Base-by-base conservation (phyloP, 768 basidiomycete species). In the Fomitopsis pulvina region DNA sequence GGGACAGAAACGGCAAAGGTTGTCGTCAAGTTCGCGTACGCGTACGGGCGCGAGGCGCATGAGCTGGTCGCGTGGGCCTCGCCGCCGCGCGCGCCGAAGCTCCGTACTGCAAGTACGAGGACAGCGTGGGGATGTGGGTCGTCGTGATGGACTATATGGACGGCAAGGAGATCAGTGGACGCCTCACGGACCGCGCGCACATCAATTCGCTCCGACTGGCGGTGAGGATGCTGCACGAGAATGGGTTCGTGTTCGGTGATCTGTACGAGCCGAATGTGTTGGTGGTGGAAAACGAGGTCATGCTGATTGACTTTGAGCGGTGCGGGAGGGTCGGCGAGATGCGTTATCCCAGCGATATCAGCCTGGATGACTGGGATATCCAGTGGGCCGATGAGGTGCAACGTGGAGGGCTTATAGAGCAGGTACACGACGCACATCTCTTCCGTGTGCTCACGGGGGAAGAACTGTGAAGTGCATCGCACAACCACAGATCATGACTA, bases 211-310 rank as follows among this genome's bases (percentile, higher is more conserved):
- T 57, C 41, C 30, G 47, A 12, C 11, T 26, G 16, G 59, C 54
- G 11, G 37, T 58, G 12, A 9, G 12, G 21, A 11, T 49, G 32
- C 46, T 63, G 38, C 61, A 63, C 43, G 26, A 14, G 8, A 7
- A 40, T 1, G 41, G 50, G 42, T 48, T 66, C 24, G 67, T 66
- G 30, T 65, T 62, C 55, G 66, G 64, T 18, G 66, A 66, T 53
- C 57, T 68, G 41, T 59, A 64, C 20, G 45, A 46, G 16, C 53
- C 62, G 44, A 63, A 66, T 52, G 53, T 65, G 39, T 40, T 67
- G 47, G 40, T 54, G 24, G 25, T 44, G 45, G 45, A 21, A 4
- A 20, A 47, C 2, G 16, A 32, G 18, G 47, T 41, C 18, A n/a
- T 30, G 22, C 41, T 50, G 18, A 24, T 50, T 10, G 49, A 50